phyloP scores from a whole-genome alignment of 805 yeast species.

The Candida rishiriensis region DNA sequence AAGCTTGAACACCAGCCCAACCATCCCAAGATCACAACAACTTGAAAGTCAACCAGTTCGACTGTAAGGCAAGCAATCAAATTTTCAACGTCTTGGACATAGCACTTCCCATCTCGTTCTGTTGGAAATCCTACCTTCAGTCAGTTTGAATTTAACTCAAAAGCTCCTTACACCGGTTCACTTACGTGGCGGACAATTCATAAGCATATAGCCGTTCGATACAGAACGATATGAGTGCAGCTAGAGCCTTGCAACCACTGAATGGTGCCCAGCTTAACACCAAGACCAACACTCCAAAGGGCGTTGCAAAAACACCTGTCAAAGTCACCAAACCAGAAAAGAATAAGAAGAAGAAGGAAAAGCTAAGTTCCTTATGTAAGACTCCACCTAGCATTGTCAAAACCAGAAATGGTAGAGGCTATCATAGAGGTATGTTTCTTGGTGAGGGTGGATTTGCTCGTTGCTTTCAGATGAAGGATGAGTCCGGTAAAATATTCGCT shows the following conservation, averaged over 20 bases:
- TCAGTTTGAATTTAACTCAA: no score
- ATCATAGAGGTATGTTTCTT: conserved; percentile 81
- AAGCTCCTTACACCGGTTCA: no score
- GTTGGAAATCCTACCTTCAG: no score
- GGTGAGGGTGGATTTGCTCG: conserved; percentile 99
- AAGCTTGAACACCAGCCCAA: no score
- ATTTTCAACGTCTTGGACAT: no score
- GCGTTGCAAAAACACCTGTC: conserved; percentile 35
- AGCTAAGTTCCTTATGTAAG: conserved; percentile 84
- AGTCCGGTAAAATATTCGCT: conserved; percentile 81
- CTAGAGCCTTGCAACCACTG: conserved; percentile 49
- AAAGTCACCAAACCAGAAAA: conserved; percentile 32
- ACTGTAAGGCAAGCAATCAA: no score
- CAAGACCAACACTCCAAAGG: conserved; percentile 31
- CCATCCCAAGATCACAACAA: no score
- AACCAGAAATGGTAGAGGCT: conserved; percentile 82
- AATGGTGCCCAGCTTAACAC: conserved; percentile 48
- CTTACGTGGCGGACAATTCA: no score
- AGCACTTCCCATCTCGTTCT: no score
- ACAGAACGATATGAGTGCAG: conserved; percentile 21
- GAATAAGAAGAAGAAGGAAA: conserved; percentile 75
- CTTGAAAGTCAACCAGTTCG: no score
- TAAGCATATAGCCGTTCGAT: no score
- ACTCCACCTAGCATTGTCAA: conserved; percentile 95
- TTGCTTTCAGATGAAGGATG: conserved; percentile 94